Base-by-base conservation (phyloP, 768 basidiomycete species). In the Trametes punicea region DNA sequence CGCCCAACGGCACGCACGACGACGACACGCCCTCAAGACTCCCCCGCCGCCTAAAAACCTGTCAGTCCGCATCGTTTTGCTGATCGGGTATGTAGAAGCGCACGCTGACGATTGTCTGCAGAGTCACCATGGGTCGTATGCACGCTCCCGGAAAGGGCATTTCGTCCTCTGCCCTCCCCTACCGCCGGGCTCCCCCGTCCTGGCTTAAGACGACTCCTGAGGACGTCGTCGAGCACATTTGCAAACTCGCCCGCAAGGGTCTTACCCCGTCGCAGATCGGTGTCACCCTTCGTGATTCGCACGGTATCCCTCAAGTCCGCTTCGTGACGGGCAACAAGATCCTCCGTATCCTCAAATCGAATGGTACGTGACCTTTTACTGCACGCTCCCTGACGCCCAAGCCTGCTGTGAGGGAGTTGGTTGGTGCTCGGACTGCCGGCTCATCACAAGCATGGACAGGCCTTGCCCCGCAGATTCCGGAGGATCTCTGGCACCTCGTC, bases 121-220 rank as follows among this genome's bases (percentile, higher is more conserved):
- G 70, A 71, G 47, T 59, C 64, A 77, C 66, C 77, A 93, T 93
- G 90, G 90, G 88, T 90, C 93, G 94, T 72, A 94, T 97, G 93
- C 96, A 98, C 85, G 94, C 94, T 85, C 93, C 94, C 77, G 93
- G 93, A 77, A 98, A 98, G 93, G 96, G 95, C 84, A 97, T 98
- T 82, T 91, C 88, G 78, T 94, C 93, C 77, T 97, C 96, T 71
- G 94, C 96, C 65, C 90, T 98, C 70, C 96, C 96, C 56, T 98
- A 98, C 83, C 88, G 90, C 74, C 88, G 96, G 69, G 78, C 93
- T 45, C 92, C 95, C 57, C 96, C 96, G 54, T 78, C 88, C 39
- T 99, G 96, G 96, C 86, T 96, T 74, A 98, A 99, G 81, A 89
- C 92, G 47, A 89, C 92, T 61, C 86, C 93, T 27, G 93, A 95